Conservation (phyloP, 345 rosid species). For the Bruguiera parviflora region DNA sequence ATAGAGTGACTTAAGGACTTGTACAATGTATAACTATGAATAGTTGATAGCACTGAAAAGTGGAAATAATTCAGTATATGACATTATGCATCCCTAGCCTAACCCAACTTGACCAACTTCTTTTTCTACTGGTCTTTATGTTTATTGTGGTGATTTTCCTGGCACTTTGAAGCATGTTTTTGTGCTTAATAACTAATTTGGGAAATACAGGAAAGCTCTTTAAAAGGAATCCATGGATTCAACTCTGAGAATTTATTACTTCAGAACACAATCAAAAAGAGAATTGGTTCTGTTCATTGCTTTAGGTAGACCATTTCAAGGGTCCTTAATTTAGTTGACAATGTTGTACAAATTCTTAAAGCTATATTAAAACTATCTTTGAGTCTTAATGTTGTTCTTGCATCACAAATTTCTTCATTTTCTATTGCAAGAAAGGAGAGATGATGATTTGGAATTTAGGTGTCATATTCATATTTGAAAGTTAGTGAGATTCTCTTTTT, state of each 20-base stretch:
- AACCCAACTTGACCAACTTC: too few relatives aligned
- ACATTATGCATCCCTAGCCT: neutral
- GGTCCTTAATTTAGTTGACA: neutral
- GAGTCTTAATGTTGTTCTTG: too few relatives aligned
- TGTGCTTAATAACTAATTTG: too few relatives aligned
- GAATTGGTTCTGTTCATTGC: neutral
- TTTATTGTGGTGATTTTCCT: too few relatives aligned
- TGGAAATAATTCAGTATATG: neutral
- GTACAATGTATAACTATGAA: neutral
- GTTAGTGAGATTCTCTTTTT: neutral
- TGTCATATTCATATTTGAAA: neutral
- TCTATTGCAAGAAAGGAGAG: neutral
- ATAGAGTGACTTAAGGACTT: neutral
- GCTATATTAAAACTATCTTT: neutral
- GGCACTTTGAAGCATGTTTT: too few relatives aligned
- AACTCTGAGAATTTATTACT: too few relatives aligned
- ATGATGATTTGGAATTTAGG: neutral
- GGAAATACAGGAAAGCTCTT: too few relatives aligned
- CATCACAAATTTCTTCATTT: neutral
- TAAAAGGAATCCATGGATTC: too few relatives aligned
- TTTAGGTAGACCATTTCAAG: neutral
- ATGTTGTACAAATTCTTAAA: neutral
- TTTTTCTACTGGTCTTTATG: too few relatives aligned
- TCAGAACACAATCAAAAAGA: too few relatives aligned
- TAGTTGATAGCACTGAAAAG: neutral